Evolutionary conservation across 371 early-diverging fungal species (phyloP).

Genomic region (Dinochytrium kinnereticum): DNA sequence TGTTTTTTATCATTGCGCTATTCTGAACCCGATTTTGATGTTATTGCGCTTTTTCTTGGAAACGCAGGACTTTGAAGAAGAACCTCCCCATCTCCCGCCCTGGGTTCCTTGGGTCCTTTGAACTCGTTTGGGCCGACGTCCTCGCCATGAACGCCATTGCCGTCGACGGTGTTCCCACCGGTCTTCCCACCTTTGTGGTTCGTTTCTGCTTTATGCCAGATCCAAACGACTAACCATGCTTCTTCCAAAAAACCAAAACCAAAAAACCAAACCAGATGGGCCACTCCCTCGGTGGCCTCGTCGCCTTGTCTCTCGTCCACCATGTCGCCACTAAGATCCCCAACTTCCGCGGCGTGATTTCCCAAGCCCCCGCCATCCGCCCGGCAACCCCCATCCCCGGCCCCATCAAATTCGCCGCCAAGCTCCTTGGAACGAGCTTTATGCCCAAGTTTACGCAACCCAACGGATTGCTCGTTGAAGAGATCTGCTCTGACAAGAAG

Average conservation of each 20-base stretch:
- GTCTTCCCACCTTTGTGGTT: conserved; percentile 32
- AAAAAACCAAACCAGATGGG: conserved; percentile 21
- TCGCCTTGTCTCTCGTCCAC: conserved; percentile 29
- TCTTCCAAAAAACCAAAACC: background rate
- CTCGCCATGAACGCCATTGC: conserved; percentile 21
- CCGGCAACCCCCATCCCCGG: conserved; percentile 14
- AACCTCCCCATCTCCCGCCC: conserved; percentile 15
- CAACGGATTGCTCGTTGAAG: conserved; percentile 23
- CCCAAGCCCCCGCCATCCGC: conserved; percentile 33
- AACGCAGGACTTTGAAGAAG: conserved; percentile 30
- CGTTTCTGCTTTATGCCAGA: background rate
- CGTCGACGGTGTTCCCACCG: conserved; percentile 20
- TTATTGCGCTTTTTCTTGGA: background rate
- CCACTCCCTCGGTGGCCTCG: conserved; percentile 42
- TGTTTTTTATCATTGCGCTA: background rate
- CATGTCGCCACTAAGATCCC: conserved; percentile 6
- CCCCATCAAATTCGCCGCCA: conserved; percentile 20
- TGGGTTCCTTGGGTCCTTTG: conserved; percentile 20
- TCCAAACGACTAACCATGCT: background rate
- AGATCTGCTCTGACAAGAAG: conserved; percentile 21
- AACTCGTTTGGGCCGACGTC: conserved; percentile 28
- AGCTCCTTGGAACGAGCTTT: conserved; percentile 21
- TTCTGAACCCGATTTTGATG: background rate
- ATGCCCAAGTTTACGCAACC: conserved; percentile 25
- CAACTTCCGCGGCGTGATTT: conserved; percentile 37